phyloP scores from a whole-genome alignment of 176 grass and related monocot genomes.

The Hsuehochloa calcarea region DNA sequence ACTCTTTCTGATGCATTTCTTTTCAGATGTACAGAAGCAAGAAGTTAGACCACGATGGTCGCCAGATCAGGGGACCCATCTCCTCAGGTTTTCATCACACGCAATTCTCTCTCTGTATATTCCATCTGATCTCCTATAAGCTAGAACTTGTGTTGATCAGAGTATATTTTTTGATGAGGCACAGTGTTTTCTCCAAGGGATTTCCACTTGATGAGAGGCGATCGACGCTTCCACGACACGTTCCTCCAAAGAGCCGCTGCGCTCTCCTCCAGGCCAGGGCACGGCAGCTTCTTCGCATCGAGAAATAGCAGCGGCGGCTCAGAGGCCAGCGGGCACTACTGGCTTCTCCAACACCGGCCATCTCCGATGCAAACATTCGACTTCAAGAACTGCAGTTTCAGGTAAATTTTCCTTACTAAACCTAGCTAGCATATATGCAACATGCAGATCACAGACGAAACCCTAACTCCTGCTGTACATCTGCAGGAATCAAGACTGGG shows the following conservation, averaged over 20 bases:
- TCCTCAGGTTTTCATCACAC: slow-evolving; percentile 55
- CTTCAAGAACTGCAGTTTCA: slow-evolving; percentile 52
- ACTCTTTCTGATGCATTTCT: slow-evolving; percentile 18
- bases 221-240: slow-evolving; percentile 65
- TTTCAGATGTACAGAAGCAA: slow-evolving; percentile 98
- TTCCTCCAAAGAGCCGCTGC: slow-evolving; percentile 62
- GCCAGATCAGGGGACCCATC: slow-evolving; percentile 54
- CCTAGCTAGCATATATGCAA: neutral
- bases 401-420: slow-evolving; percentile 30
- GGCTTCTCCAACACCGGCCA: slow-evolving; percentile 45
- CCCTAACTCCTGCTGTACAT: slow-evolving; percentile 39
- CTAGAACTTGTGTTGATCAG: neutral
- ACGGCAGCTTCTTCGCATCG: slow-evolving; percentile 40
- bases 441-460: slow-evolving; percentile 11
- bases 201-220: slow-evolving; percentile 77
- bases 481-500: slow-evolving; percentile 65
- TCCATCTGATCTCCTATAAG: neutral
- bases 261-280: slow-evolving; percentile 39
- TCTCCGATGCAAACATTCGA: slow-evolving; percentile 50
- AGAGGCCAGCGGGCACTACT: slow-evolving; percentile 49
- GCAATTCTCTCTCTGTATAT: neutral
- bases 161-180: neutral
- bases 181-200: slow-evolving; percentile 79
- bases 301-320: slow-evolving; percentile 34
- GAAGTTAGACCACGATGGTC: slow-evolving; percentile 72